Evolutionary conservation across 768 basidiomycete species (phyloP).

Genomic region (Gloeopeniophorella convolvens): DNA sequence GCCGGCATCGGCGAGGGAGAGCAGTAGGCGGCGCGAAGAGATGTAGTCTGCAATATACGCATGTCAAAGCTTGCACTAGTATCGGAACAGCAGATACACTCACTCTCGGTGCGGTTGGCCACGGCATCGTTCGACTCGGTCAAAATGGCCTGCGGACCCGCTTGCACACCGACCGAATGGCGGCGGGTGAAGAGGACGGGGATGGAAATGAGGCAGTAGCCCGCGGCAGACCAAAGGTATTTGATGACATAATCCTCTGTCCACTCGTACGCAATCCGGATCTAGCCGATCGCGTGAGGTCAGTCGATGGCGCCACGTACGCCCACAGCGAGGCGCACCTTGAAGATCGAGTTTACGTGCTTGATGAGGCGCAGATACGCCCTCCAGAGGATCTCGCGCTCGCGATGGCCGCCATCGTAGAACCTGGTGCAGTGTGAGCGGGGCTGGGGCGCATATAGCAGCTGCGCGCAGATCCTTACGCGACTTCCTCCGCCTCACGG

Average conservation of each 20-base stretch:
- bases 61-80: no score
- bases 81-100: constrained; percentile 8
- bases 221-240: constrained; percentile 90
- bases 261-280: constrained; percentile 89
- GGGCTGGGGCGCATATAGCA: not conserved
- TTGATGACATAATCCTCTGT: constrained; percentile 97
- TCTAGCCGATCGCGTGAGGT: constrained; percentile 35
- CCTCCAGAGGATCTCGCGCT: constrained; percentile 71
- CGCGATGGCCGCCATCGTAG: constrained; percentile 82
- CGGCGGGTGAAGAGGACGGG: constrained; percentile 72
- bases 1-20: constrained; percentile 95
- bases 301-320: not conserved
- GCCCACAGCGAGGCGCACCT: constrained; percentile 36
- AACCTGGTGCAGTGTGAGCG: constrained; percentile 47
- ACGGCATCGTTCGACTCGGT: constrained; percentile 30
- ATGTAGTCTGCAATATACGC: constrained; percentile 59
- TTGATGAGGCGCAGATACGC: constrained; percentile 78
- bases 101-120: constrained; percentile 46
- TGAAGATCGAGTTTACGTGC: constrained; percentile 90
- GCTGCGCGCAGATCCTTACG: constrained; percentile 45
- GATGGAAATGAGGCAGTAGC: constrained; percentile 87
- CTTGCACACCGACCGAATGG: constrained; percentile 26
- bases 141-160: constrained; percentile 6
- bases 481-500: constrained; percentile 88
- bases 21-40: constrained; percentile 82